Evolutionary conservation across 495 filamentous ascomycete species (phyloP), one percentile per base, ranked within the genome.

Genomic region (Letharia columbiana): DNA sequence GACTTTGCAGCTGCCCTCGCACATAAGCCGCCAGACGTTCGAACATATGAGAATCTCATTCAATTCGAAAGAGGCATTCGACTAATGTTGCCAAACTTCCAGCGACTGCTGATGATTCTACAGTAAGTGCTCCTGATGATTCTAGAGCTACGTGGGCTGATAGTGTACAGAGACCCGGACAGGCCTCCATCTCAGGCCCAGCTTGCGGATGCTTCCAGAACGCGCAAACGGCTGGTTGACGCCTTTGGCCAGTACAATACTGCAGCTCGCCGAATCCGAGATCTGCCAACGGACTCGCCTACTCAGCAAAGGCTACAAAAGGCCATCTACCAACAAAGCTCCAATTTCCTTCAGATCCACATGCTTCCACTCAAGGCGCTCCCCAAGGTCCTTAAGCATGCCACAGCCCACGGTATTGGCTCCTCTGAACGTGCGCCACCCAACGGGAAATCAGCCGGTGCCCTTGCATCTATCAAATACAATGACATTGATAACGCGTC

Each of bases 31-130:
- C 82, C 89, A 28, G 89, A 91, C 66, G 85, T 91, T 68, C 82
- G 90, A 61, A 86, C 90, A 2, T 98, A 96, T 73, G 88, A 94
- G 64, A 94, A 91, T 61, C 79, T 98, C 5, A 76, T 86, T 8
- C 91, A 97, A 70, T 98, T 97, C 66, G 90, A 98, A 75, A 81
- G 85, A 54, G 94, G 94, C 58, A 97, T 98, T 67, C 84, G 87
- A 42, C 77, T 90, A 58, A 80, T 97, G 63, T 77, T 96, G 64
- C 94, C 94, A 0, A 88, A 86, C 3, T 98, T 98, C 69, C 92
- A 97, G 69, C 87, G 86, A 50, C 79, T 94, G 0, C 81, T 98
- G 1, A 60, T 84, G 17, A 80, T 86, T 60, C 73, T 91, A 56
- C 88, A 90, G 82, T 85, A 78, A 67, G 76, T 69, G 23, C 50